phyloP scores from a whole-genome alignment of 208 protist genomes.

The Leishmania mexicana region DNA sequence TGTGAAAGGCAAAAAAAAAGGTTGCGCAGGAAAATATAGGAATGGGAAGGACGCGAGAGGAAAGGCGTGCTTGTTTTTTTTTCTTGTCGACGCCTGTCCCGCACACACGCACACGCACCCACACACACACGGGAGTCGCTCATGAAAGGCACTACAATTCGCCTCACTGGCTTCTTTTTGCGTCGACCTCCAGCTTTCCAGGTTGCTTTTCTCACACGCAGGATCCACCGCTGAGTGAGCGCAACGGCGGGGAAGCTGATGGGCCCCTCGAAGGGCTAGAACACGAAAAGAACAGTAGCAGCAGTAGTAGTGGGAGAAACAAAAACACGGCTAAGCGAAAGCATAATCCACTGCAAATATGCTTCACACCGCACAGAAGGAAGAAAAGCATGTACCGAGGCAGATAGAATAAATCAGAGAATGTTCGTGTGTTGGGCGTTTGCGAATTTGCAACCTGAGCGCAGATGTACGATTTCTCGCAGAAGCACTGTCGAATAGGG shows the following conservation, averaged over 20 bases:
- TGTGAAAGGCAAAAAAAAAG: not conserved
- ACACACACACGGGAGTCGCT: not conserved
- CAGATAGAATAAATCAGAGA: not conserved
- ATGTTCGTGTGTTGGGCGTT: not conserved
- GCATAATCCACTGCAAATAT: not conserved
- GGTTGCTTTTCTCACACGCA: not conserved
- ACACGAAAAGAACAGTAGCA: not conserved
- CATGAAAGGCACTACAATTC: not conserved
- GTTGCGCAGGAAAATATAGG: not conserved
- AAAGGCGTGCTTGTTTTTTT: not conserved
- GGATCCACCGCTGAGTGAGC: not conserved
- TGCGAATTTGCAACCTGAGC: not conserved
- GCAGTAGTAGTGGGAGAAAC: not conserved
- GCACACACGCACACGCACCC: not conserved
- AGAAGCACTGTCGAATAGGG: not conserved
- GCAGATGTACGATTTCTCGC: not conserved
- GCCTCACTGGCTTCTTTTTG: not conserved
- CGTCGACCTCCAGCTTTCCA: not conserved
- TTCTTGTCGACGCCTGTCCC: not conserved
- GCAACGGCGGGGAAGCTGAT: not conserved
- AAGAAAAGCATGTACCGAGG: too few relatives aligned
- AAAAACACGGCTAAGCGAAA: not conserved
- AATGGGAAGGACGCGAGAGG: not conserved
- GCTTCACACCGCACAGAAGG: not conserved
- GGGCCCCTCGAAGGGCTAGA: not conserved